Evolutionary conservation across 805 yeast genomes (phyloP).

Genomic region (Yamadazyma nakazawae): DNA sequence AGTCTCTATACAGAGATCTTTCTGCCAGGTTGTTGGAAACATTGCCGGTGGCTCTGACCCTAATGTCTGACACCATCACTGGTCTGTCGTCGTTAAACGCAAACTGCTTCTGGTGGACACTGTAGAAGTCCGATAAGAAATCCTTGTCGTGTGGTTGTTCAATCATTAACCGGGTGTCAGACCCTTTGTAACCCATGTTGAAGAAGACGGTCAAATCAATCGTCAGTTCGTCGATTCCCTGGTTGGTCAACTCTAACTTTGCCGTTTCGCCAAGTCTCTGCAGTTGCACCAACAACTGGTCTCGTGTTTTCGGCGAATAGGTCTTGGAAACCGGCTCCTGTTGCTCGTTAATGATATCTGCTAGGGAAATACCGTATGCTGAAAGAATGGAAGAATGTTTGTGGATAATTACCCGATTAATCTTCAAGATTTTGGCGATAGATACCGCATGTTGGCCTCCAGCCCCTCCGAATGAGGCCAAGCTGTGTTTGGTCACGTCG

Average conservation of each 20-base stretch:
- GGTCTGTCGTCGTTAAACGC: slow-evolving; percentile 59
- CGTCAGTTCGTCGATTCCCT: slow-evolving; percentile 12
- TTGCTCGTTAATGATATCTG: slow-evolving; percentile 76
- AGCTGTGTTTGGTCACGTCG: slow-evolving; percentile 56
- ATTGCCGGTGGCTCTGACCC: slow-evolving; percentile 69
- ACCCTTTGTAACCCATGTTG: slow-evolving; percentile 22
- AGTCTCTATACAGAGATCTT: slow-evolving; percentile 47
- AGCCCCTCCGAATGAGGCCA: slow-evolving; percentile 89
- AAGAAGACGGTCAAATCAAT: slow-evolving; percentile 13
- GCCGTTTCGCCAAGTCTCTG: slow-evolving; percentile 10
- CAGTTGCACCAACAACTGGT: slow-evolving; percentile 16
- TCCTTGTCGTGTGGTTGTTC: slow-evolving; percentile 20
- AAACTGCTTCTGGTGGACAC: slow-evolving; percentile 64
- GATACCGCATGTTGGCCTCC: slow-evolving; percentile 90
- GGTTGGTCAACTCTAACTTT: slow-evolving; percentile 10
- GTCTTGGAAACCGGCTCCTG: slow-evolving; percentile 66
- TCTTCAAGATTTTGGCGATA: slow-evolving; percentile 70
- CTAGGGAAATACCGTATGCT: slow-evolving; percentile 85
- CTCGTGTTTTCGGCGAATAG: slow-evolving; percentile 23
- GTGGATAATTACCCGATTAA: slow-evolving; percentile 66
- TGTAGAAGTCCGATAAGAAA: slow-evolving; percentile 46
- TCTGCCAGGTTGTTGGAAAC: slow-evolving; percentile 37
- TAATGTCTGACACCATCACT: slow-evolving; percentile 64
- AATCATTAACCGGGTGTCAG: slow-evolving; percentile 28
- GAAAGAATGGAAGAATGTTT: slow-evolving; percentile 79